Base-by-base conservation (phyloP, 495 filamentous ascomycete species). In the Amniculicola lignicola region DNA sequence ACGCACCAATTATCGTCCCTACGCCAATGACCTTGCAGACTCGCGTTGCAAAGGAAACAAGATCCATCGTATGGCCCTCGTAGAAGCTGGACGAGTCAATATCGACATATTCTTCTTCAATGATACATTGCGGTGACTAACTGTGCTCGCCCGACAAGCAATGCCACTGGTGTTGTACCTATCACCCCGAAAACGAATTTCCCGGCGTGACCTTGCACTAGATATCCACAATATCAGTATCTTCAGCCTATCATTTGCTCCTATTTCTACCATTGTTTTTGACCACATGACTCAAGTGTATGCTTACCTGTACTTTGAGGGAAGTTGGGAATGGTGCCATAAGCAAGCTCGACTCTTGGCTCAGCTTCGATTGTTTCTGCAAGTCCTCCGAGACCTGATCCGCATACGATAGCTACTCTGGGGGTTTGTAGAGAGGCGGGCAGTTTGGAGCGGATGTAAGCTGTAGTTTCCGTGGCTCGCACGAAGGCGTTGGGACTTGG, bases 91-190 rank as follows among this genome's bases (percentile, higher is more conserved):
- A 2, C 1, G 21, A 35, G 53, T 51, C 16, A 55, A 55, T 58
- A 49, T 40, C 12, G 28, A 6, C 22, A 15, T 16, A 31, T 27
- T 31, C 22, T 15, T 24, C 42, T 40, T 44, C 24, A 28, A 56
- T 22, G 29, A 37, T 18, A 16, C 24, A 41, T n/a, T 15, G 40
- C 12, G 14, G 29, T 35, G 52, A 75, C 85, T 77, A 38, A 89
- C 87, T 90, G 87, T 54, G 79, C 78, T 61, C 87, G 76, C 31
- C 87, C 87, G 65, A 86, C 81, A 77, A 90, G 84, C 62, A 89
- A 74, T 3, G 88, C 83, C 3, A 81, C 79, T 1, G 85, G 81
- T 10, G 77, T 77, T 47, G 62, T 56, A 6, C 79, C 79, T 33
- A 90, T 70, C 6, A 79, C 63, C 3, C 87, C 84, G 68, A 89